Conservation (phyloP, 768 basidiomycete genomes). For the Amanita subjunquillea region DNA sequence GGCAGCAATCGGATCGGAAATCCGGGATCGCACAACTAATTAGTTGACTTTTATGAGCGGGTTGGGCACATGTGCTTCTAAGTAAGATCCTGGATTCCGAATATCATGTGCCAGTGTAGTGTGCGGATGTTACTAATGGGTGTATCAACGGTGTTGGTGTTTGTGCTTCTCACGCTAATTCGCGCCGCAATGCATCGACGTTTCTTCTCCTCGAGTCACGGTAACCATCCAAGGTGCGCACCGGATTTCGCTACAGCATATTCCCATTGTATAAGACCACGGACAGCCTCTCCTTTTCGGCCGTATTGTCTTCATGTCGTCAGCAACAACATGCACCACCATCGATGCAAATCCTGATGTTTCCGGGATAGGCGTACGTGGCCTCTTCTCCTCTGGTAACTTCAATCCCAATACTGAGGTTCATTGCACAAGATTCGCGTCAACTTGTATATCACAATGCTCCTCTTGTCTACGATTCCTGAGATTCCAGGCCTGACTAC, state of each 20-base stretch:
- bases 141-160: too few species aligned
- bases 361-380: conserved; percentile 5
- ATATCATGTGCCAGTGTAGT: too few species aligned
- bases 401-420: not conserved
- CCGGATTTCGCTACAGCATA: not conserved
- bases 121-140: too few species aligned
- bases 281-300: not conserved
- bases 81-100: too few species aligned
- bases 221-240: not conserved
- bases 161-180: too few species aligned
- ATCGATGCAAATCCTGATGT: conserved; percentile 3
- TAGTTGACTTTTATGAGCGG: too few species aligned
- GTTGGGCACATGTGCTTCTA: too few species aligned
- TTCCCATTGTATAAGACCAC: not conserved
- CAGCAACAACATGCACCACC: not conserved
- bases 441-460: conserved; percentile 9
- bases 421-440: conserved; percentile 5
- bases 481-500: conserved; percentile 1
- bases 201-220: not conserved
- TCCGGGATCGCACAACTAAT: too few species aligned
- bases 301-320: not conserved
- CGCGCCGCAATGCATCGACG: too few species aligned
- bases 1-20: too few species aligned
- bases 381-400: not conserved
- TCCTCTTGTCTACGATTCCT: conserved; percentile 8